Conservation (phyloP, 2,329 filamentous ascomycete species). For the Myriosclerotinia duriaeana region DNA sequence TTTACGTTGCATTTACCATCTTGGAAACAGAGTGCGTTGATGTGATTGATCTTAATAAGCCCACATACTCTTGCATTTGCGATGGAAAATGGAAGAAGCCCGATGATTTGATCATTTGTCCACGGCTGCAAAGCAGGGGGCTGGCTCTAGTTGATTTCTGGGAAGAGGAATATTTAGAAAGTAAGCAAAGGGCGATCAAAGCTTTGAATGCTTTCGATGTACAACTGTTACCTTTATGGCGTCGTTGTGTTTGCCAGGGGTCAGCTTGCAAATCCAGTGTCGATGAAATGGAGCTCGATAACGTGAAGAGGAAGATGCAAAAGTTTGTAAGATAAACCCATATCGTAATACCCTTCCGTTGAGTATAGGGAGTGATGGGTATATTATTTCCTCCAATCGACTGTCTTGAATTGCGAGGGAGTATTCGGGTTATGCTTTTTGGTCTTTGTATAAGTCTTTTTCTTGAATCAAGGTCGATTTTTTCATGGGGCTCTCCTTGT, state of each 20-base stretch:
- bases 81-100: conserved; percentile 15
- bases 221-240: neutral
- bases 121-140: neutral
- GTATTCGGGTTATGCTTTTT: neutral
- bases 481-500: too few species aligned
- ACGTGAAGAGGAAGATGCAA: neutral
- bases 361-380: neutral
- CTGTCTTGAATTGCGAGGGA: neutral
- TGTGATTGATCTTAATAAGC: fast-evolving
- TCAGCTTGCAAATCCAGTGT: neutral
- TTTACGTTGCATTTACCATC: neutral
- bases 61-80: neutral
- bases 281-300: neutral
- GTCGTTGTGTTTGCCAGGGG: conserved; percentile 9
- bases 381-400: neutral
- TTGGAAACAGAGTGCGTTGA: neutral
- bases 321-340: neutral
- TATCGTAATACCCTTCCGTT: too few species aligned
- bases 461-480: neutral
- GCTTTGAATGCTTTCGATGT: neutral
- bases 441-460: neutral
- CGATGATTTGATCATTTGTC: conserved; percentile 11
- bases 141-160: neutral
- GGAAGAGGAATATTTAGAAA: neutral
- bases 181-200: too few species aligned